Evolutionary conservation across 179 eudicot genomes (phyloP).

Genomic region (Silene vulgaris): DNA sequence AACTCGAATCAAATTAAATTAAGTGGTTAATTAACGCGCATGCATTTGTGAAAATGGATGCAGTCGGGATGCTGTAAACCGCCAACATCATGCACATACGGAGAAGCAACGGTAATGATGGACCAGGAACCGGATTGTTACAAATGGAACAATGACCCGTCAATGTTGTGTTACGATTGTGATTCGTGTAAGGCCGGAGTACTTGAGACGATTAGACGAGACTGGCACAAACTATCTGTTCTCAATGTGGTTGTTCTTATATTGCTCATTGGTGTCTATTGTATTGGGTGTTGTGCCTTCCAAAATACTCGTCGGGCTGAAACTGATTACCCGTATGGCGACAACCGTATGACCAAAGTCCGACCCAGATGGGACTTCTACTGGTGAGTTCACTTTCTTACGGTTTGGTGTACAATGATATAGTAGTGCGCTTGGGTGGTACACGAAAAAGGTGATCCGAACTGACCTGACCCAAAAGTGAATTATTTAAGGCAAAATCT

Average conservation of each 20-base stretch:
- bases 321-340: constrained; percentile 65
- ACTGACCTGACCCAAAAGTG: too few relatives aligned
- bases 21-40: background rate
- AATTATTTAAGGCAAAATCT: too few relatives aligned
- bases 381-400: constrained; percentile 40
- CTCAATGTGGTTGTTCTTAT: constrained; percentile 56
- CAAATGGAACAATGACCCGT: constrained; percentile 67
- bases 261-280: constrained; percentile 57
- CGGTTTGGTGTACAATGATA: background rate
- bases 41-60: background rate
- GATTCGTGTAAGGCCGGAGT: constrained; percentile 90
- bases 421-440: too few relatives aligned
- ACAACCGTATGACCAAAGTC: constrained; percentile 59
- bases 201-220: constrained; percentile 48
- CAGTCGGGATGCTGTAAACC: constrained; percentile 98
- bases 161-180: constrained; percentile 65
- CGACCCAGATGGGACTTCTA: constrained; percentile 85
- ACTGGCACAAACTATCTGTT: constrained; percentile 78
- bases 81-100: constrained; percentile 65
- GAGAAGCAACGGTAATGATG: constrained; percentile 24
- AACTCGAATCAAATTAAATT: background rate
- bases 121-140: constrained; percentile 73
- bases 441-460: too few relatives aligned
- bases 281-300: constrained; percentile 77
- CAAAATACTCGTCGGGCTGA: constrained; percentile 58